These are phyloP conservation scores for Nicotiana tomentosiformis DNA, from an alignment of 257 asterid species.

Conservation along the genomic window DNA sequence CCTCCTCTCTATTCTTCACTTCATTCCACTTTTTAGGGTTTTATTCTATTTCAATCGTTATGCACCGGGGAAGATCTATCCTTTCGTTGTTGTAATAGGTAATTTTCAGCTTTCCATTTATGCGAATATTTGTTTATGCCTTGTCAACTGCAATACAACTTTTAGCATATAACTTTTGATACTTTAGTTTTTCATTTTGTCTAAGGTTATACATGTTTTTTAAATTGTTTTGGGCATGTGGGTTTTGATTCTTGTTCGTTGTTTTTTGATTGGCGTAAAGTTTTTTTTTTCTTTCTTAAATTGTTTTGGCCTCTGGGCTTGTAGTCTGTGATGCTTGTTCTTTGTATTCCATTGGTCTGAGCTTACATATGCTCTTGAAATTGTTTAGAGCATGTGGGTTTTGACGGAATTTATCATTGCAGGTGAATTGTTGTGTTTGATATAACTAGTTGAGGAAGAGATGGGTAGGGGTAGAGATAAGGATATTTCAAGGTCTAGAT, in stretches of 20 bases:
- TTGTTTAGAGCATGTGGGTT: neutral
- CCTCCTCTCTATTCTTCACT: neutral
- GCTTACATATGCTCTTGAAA: neutral
- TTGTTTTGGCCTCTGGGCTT: neutral
- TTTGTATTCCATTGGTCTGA: neutral
- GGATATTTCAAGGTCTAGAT: constrained; percentile 70
- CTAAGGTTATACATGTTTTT: neutral
- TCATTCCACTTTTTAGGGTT: constrained; percentile 16
- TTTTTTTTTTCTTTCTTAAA: neutral
- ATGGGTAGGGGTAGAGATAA: constrained; percentile 79
- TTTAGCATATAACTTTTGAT: neutral
- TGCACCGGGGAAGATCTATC: constrained; percentile 9
- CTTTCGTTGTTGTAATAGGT: constrained; percentile 8
- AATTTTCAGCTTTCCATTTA: neutral
- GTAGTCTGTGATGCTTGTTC: neutral
- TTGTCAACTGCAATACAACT: neutral
- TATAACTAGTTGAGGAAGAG: constrained; percentile 15
- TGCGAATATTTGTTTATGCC: neutral
- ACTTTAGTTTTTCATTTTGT: neutral
- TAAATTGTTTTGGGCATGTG: neutral
- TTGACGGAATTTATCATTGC: constrained; percentile 12
- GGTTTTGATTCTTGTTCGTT: neutral
- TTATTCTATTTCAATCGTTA: neutral
- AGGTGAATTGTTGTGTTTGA: constrained; percentile 22
- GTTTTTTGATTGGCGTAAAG: neutral